Evolutionary conservation across 2,329 filamentous ascomycete species (phyloP), one percentile per base, ranked within the genome.

Genomic region (Epichloe uncinata): DNA sequence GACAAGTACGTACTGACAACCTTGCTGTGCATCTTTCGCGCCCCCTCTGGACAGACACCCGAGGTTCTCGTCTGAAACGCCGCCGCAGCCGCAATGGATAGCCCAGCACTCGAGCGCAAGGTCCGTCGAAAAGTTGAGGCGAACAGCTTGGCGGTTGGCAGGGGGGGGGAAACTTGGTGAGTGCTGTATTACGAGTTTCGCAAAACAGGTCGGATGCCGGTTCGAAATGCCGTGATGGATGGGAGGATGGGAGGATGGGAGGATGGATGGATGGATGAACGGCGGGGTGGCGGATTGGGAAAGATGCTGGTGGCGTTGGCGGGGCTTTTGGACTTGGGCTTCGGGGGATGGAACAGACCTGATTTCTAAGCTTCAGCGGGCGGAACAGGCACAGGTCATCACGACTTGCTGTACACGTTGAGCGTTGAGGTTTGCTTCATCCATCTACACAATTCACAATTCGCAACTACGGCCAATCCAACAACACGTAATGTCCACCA

Each of bases 11-110:
- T 77, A 87, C 84, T 88, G 65, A 96, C 86, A 62, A 96, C 84
- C 70, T 91, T 93, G 73, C 79, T 87, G 71, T 97, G 93, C 84
- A 95, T 95, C 65, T 77, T 88, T 66, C 72, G 73, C 42, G 66
- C 48, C n/a, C 36, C 45, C 37, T 48, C 45, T 3, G 45, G 46
- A 42, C 30, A 42, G 13, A 41, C 45, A 22, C 30, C 30, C 37
- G 48, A 16, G 22, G 34, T 47, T 16, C 16, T 72, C 52, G 69
- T 71, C 53, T 80, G 81, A 57, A 85, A 73, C 54, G 75, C 66
- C 48, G 86, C 74, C 40, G 82, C 77, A 55, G 84, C 76, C 45
- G 85, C 85, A 64, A 87, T 77, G 55, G 87, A 79, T 56, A 90
- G 78, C 59, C 88, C 78, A 61, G 84, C 74, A 67, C 84, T 79